A percentile compares a stretch with the other conserved stretches of the same genome.
Evolutionary conservation across 495 filamentous ascomycete genomes (phyloP).

Genomic region (Neurospora sp.): DNA sequence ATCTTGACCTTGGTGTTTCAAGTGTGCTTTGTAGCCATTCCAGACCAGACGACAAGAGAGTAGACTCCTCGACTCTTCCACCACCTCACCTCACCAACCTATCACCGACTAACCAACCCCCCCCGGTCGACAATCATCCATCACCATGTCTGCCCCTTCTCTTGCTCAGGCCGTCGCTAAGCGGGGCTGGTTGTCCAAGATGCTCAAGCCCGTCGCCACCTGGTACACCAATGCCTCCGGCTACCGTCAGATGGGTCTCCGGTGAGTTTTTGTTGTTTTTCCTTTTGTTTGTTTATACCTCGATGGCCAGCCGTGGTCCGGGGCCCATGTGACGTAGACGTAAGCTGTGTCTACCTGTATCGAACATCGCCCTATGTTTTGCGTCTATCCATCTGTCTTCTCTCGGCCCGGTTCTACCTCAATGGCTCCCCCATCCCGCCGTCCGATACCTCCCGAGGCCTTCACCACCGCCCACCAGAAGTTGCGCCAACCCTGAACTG

Average conservation of each 20-base stretch:
- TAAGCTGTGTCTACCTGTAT: not conserved
- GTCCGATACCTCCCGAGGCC: too few relatives aligned
- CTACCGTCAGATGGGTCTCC: slow-evolving; percentile 87
- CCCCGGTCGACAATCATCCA: slow-evolving; percentile 8
- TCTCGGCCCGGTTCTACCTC: not conserved
- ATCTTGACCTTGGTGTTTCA: not conserved
- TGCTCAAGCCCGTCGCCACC: slow-evolving; percentile 66
- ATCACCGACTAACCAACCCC: slow-evolving; percentile 6
- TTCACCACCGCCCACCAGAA: too few relatives aligned
- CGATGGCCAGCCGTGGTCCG: not conserved
- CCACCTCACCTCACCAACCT: slow-evolving; percentile 2
- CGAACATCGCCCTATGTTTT: not conserved
- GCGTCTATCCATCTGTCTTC: not conserved
- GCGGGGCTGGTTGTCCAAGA: slow-evolving; percentile 72
- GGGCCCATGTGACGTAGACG: not conserved
- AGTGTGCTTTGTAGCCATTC: not conserved
- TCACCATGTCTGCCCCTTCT: slow-evolving; percentile 62
- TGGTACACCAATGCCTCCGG: slow-evolving; percentile 83
- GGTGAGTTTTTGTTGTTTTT: slow-evolving; percentile 44
- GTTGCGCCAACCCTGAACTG: too few relatives aligned
- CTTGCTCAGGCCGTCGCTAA: slow-evolving; percentile 62
- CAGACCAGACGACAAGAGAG: not conserved
- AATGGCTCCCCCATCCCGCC: not conserved
- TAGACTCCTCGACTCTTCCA: not conserved
- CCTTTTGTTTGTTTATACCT: not conserved